Evolutionary conservation across 179 eudicot species (phyloP).

Genomic region (Corrigiola litoralis): DNA sequence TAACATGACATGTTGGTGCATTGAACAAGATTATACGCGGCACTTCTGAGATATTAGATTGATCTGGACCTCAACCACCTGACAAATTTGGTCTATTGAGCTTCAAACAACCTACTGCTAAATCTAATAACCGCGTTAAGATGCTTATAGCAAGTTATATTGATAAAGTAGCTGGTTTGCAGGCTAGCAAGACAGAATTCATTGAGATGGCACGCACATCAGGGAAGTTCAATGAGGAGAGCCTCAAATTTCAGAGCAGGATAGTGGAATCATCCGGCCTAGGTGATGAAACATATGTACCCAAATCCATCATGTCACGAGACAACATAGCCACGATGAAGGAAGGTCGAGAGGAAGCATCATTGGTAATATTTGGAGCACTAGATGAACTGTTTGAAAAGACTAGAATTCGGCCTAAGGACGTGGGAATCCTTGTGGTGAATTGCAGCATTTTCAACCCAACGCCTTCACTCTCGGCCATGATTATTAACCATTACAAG

Average conservation of each 20-base stretch:
- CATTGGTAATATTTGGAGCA: conserved; percentile 84
- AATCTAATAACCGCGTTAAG: no score
- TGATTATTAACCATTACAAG: conserved; percentile 93
- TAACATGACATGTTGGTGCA: no score
- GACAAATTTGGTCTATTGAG: no score
- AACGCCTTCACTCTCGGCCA: conserved; percentile 89
- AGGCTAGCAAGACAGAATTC: conserved; percentile 73
- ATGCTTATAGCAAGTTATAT: no score
- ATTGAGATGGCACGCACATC: conserved; percentile 72
- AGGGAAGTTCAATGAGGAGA: conserved; percentile 72
- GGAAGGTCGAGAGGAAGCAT: conserved; percentile 81
- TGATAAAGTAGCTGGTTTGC: neutral
- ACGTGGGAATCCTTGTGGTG: conserved; percentile 83
- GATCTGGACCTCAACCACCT: no score
- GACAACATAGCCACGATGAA: conserved; percentile 75
- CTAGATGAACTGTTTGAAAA: conserved; percentile 86
- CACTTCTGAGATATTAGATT: no score
- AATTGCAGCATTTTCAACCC: conserved; percentile 98
- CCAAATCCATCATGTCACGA: conserved; percentile 44
- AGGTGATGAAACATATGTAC: conserved; percentile 84
- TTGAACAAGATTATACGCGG: no score
- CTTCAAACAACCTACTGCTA: no score
- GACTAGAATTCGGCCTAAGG: conserved; percentile 65
- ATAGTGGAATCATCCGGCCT: conserved; percentile 67
- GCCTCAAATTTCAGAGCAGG: conserved; percentile 57